phyloP scores from a whole-genome alignment of 2,329 filamentous ascomycete species.

The Ascochyta rabiei region DNA sequence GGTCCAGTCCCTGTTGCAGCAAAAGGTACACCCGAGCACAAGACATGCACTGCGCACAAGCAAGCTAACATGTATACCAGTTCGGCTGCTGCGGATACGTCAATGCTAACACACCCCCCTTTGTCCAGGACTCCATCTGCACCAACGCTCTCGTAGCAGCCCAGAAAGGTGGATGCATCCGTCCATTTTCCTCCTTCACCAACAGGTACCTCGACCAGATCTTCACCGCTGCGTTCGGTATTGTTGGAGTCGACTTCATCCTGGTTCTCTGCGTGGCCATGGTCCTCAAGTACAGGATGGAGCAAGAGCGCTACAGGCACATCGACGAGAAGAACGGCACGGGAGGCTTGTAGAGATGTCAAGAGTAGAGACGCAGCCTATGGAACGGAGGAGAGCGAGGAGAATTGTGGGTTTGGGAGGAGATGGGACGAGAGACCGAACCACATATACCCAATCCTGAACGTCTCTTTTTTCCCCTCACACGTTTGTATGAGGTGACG shows the following conservation, averaged over 20 bases:
- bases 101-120: conserved; percentile 74
- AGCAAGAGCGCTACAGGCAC: conserved; percentile 76
- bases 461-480: conserved; percentile 30
- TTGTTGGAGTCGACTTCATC: conserved; percentile 72
- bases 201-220: conserved; percentile 76
- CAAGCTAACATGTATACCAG: conserved; percentile 50
- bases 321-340: conserved; percentile 75
- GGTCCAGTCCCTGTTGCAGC: conserved; percentile 73
- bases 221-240: conserved; percentile 80
- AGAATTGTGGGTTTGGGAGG: conserved; percentile 28
- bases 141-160: conserved; percentile 73
- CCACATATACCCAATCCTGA: conserved; percentile 24
- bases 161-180: conserved; percentile 71
- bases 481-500: conserved; percentile 14
- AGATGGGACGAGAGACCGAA: conserved; percentile 17
- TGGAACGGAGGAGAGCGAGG: not conserved
- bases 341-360: conserved; percentile 31
- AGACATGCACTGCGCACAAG: conserved; percentile 12
- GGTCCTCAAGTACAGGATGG: conserved; percentile 79
- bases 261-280: conserved; percentile 75
- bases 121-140: conserved; percentile 72
- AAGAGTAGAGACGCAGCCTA: not conserved
- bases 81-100: conserved; percentile 82
- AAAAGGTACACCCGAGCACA: conserved; percentile 59
- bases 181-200: conserved; percentile 69